Conservation (phyloP, 805 yeast genomes). For the Pichia paraexigua region DNA sequence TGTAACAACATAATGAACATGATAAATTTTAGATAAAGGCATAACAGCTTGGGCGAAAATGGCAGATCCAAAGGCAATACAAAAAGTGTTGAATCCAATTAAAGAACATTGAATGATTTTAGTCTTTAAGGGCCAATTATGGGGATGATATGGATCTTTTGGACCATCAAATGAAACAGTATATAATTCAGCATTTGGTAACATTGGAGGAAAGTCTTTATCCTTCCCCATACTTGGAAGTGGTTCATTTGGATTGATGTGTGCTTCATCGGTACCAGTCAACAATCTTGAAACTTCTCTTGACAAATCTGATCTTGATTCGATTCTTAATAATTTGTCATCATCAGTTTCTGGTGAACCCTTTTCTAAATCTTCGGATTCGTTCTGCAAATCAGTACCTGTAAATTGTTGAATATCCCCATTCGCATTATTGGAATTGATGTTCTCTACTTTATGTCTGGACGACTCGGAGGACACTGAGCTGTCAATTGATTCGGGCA, state of each 20-base stretch:
- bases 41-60: conserved; percentile 59
- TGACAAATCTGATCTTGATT: conserved; percentile 15
- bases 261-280: conserved; percentile 32
- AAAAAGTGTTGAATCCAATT: conserved; percentile 41
- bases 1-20: conserved; percentile 61
- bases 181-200: conserved; percentile 48
- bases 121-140: conserved; percentile 55
- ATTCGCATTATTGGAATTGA: not conserved
- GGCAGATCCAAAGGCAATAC: conserved; percentile 75
- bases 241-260: conserved; percentile 27
- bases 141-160: conserved; percentile 72
- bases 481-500: not conserved
- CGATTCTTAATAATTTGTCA: conserved; percentile 8
- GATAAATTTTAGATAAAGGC: conserved; percentile 41
- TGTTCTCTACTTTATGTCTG: not conserved
- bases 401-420: not conserved
- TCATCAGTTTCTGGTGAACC: conserved; percentile 2
- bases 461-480: not conserved
- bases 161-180: conserved; percentile 71
- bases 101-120: conserved; percentile 39
- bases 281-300: conserved; percentile 32
- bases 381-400: not conserved
- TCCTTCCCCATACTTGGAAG: conserved; percentile 60
- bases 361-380: not conserved
- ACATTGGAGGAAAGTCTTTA: conserved; percentile 52